Percentiles rank a stretch among this genome's conserved stretches.
Evolutionary conservation across 495 filamentous ascomycete genomes (phyloP).

Genomic region (Trichoderma reesei): DNA sequence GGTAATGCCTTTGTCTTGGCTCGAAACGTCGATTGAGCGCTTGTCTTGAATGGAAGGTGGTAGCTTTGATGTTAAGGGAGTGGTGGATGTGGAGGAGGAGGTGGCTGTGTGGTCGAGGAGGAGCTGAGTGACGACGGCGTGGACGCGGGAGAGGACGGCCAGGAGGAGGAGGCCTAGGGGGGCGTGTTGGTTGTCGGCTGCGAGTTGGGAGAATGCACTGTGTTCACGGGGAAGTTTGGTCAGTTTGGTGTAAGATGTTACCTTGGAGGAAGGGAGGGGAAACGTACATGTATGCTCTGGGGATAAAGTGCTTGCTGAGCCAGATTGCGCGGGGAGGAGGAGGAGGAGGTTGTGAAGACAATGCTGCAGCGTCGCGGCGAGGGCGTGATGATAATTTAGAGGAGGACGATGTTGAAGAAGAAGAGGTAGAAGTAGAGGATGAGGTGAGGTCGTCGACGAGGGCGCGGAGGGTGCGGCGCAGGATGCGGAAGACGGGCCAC

Average conservation of each 20-base stretch:
- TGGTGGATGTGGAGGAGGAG: not conserved
- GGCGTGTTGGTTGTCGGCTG: slow-evolving; percentile 65
- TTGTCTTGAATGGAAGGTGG: no score
- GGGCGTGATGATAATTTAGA: not conserved
- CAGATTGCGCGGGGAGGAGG: slow-evolving; percentile 22
- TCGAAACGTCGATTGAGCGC: not conserved
- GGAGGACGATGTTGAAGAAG: not conserved
- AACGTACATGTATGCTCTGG: slow-evolving; percentile 23
- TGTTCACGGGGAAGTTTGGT: not conserved
- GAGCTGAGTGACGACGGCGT: slow-evolving; percentile 30
- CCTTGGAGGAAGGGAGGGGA: not conserved
- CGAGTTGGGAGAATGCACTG: slow-evolving; percentile 57
- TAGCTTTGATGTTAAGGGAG: no score
- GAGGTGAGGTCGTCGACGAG: slow-evolving; percentile 35
- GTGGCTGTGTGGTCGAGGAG: slow-evolving; percentile 6
- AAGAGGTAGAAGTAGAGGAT: no score
- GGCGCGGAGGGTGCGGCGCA: slow-evolving; percentile 51
- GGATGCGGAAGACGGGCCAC: slow-evolving; percentile 60
- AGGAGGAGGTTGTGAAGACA: no score
- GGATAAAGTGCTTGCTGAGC: slow-evolving; percentile 26
- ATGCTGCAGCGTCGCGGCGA: slow-evolving; percentile 2
- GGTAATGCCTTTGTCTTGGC: not conserved
- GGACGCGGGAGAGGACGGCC: slow-evolving; percentile 52
- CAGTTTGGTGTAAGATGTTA: not conserved
- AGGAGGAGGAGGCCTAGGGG: slow-evolving; percentile 67